Evolutionary conservation across 495 filamentous ascomycete species (phyloP).

Genomic region (Penicillium diatomitis): DNA sequence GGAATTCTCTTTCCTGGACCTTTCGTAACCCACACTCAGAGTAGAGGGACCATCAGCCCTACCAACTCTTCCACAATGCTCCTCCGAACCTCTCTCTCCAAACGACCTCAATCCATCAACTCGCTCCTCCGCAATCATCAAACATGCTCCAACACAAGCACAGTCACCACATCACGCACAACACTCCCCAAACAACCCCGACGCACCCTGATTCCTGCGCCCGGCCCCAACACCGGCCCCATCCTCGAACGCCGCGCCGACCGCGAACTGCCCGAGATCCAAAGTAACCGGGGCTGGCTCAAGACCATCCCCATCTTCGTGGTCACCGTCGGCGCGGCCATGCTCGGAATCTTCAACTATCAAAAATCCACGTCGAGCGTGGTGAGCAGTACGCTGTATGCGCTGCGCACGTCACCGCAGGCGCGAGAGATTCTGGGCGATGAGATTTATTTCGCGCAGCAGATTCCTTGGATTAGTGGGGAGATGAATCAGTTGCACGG

Average conservation of each 20-base stretch:
- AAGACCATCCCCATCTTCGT: slow-evolving; percentile 50
- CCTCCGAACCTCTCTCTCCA: slow-evolving; percentile 6
- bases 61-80: slow-evolving; percentile 4
- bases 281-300: slow-evolving; percentile 35
- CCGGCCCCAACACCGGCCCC: slow-evolving; percentile 47
- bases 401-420: slow-evolving; percentile 66
- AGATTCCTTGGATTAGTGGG: slow-evolving; percentile 89
- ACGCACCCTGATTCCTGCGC: slow-evolving; percentile 41
- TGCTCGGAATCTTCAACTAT: slow-evolving; percentile 94
- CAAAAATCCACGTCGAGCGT: slow-evolving; percentile 80
- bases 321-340: slow-evolving; percentile 50
- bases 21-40: not conserved
- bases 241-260: slow-evolving; percentile 73
- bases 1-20: not conserved
- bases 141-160: too few relatives aligned
- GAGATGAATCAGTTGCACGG: slow-evolving; percentile 93
- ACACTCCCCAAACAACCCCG: slow-evolving; percentile 3
- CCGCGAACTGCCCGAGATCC: slow-evolving; percentile 58
- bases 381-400: slow-evolving; percentile 78
- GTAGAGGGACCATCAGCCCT: too few relatives aligned
- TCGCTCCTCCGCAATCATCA: not conserved
- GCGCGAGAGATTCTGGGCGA: slow-evolving; percentile 76
- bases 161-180: too few relatives aligned
- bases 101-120: slow-evolving; percentile 9
- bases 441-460: slow-evolving; percentile 81